Conservation (phyloP, 2,329 filamentous ascomycete species). For the Colletotrichum scovillei region DNA sequence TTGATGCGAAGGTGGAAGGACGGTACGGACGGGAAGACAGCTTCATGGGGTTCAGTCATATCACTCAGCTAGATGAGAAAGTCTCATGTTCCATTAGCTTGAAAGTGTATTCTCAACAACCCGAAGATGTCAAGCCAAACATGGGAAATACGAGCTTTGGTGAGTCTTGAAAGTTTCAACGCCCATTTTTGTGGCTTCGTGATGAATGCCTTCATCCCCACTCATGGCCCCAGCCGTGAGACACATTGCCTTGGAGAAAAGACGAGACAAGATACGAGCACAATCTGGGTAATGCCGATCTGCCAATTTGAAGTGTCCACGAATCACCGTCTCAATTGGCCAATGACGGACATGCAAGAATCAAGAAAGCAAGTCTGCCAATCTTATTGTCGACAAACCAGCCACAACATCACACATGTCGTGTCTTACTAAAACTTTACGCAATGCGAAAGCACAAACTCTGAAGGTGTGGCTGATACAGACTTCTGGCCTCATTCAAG, state of each 20-base stretch:
- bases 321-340: neutral
- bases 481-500: neutral
- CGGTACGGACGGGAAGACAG: neutral
- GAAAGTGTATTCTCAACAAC: neutral
- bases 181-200: neutral
- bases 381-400: neutral
- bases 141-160: too few species aligned
- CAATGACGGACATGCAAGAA: neutral
- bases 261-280: neutral
- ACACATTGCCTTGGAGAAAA: neutral
- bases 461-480: neutral
- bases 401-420: neutral
- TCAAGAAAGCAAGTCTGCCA: neutral
- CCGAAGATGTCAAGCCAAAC: neutral
- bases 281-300: neutral
- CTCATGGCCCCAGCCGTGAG: neutral
- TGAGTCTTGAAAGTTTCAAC: too few species aligned
- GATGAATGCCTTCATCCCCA: neutral
- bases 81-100: neutral
- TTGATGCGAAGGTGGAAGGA: conserved; percentile 4
- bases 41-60: neutral
- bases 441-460: neutral
- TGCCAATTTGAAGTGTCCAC: neutral
- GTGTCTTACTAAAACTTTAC: neutral
- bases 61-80: neutral